Base-by-base conservation (phyloP, 257 asterid species). In the Solanum acaule region DNA sequence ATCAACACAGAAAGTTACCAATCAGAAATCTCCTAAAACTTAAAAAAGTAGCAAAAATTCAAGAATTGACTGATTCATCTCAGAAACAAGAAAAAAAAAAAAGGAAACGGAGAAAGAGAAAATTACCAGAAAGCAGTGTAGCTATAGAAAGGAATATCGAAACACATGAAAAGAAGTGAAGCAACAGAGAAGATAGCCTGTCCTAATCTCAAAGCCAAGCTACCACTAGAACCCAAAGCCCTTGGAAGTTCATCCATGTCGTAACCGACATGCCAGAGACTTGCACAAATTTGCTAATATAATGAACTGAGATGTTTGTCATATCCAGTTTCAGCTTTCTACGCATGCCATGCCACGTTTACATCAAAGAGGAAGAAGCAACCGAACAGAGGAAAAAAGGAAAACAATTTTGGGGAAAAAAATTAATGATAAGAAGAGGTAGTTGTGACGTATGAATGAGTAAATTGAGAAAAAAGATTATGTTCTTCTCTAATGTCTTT, bases 91-190 rank as follows among this genome's bases (percentile, higher is more conserved):
- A 22, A 34, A 10, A n/a, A 23, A 38, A 11, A 29, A 20, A 29
- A 33, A 35, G 8, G 61, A 18, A 59, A 34, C 14, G 0, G 8
- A 65, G 22, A 83, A 52, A 14, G 8, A 13, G 25, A n/a, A 88
- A 88, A 85, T 91, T 93, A 97, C 99, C 99, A 97, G 95, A 96
- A 97, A 89, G 99, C 92, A 87, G 99, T 96, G 88, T 95, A 97
- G 90, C 98, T 94, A 92, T 95, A 96, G 97, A 97, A 97, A 81
- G 96, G 93, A 83, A 97, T 92, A 89, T 92, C 96, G 89, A 95
- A 91, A 90, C 99, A 97, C 99, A 97, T 97, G 92, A 97, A 97
- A 29, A 97, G 98, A 91, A 97, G 90, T 2, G 99, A 96, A 90
- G 98, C 98, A 90, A 94, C 90, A n/a, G 99, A 96, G 68, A 96